Conservation (phyloP, 805 yeast species). For the Yamadazyma nakazawae region DNA sequence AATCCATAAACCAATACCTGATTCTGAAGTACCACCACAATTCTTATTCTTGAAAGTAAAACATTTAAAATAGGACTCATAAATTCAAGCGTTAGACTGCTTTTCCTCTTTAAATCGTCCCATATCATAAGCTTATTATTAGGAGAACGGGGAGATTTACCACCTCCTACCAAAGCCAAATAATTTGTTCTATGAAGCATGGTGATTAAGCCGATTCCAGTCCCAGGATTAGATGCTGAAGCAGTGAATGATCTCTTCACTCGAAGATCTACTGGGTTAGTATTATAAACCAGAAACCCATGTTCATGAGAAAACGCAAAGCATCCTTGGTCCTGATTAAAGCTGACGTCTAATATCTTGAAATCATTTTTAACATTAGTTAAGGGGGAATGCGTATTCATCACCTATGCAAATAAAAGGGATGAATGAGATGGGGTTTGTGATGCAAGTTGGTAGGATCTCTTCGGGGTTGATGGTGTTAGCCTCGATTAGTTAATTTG, state of each 20-base stretch:
- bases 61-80: conserved; percentile 72
- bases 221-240: conserved; percentile 17
- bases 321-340: conserved; percentile 89
- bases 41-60: conserved; percentile 67
- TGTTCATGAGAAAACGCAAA: conserved; percentile 77
- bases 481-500: background rate
- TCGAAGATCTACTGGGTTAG: conserved; percentile 80
- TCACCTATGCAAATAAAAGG: background rate
- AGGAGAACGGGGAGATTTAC: conserved; percentile 73
- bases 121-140: conserved; percentile 79
- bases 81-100: conserved; percentile 72
- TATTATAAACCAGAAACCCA: conserved; percentile 82
- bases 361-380: conserved; percentile 13
- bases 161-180: conserved; percentile 88
- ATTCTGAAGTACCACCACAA: conserved; percentile 66
- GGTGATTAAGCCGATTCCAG: conserved; percentile 71
- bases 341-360: conserved; percentile 50
- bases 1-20: conserved; percentile 76
- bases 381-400: conserved; percentile 22
- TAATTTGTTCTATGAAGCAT: conserved; percentile 92
- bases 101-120: conserved; percentile 83
- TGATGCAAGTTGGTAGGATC: too few relatives aligned
- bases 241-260: conserved; percentile 53
- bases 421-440: too few relatives aligned
- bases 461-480: too few relatives aligned